Conservation (phyloP, 2,329 filamentous ascomycete species). For the Calonectria henricotiae region DNA sequence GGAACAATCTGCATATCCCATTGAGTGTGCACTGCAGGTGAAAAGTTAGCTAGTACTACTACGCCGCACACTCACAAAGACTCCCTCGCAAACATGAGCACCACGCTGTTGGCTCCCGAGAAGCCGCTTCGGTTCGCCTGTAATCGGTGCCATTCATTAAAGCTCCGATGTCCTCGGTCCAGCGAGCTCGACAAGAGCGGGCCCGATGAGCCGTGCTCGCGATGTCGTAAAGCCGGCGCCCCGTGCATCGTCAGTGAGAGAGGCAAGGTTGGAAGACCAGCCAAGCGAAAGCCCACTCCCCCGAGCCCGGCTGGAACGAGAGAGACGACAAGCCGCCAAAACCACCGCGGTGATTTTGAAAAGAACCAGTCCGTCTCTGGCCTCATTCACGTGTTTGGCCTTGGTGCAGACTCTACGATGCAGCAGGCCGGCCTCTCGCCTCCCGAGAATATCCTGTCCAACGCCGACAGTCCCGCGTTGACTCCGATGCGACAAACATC, state of each 20-base stretch:
- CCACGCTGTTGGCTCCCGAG: conserved; percentile 26
- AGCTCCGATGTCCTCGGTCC: conserved; percentile 36
- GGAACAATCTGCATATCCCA: conserved; percentile 3
- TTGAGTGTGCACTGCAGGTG: background rate
- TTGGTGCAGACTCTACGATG: conserved; percentile 11
- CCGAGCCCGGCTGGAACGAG: conserved; percentile 11
- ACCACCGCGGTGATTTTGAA: background rate
- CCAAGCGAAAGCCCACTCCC: conserved; percentile 35
- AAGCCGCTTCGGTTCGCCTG: conserved; percentile 40
- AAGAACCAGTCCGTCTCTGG: conserved; percentile 24
- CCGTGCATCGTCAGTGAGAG: conserved; percentile 40
- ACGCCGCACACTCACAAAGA: background rate
- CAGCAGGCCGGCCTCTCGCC: conserved; percentile 26
- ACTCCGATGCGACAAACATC: conserved; percentile 21
- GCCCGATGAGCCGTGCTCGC: conserved; percentile 39
- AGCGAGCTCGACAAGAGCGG: conserved; percentile 35
- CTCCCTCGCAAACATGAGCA: conserved; percentile 18
- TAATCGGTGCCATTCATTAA: conserved; percentile 39
- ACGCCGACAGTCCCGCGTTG: conserved; percentile 18
- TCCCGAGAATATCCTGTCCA: conserved; percentile 26
- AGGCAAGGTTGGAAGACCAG: conserved; percentile 42
- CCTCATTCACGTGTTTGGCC: conserved; percentile 29
- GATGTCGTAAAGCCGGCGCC: conserved; percentile 42
- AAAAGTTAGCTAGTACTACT: background rate
- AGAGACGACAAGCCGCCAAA: conserved; percentile 12